A percentile compares a stretch with the other conserved stretches of the same genome.
Evolutionary conservation across 805 yeast genomes (phyloP).

Genomic region (Clavispora carvajalis): DNA sequence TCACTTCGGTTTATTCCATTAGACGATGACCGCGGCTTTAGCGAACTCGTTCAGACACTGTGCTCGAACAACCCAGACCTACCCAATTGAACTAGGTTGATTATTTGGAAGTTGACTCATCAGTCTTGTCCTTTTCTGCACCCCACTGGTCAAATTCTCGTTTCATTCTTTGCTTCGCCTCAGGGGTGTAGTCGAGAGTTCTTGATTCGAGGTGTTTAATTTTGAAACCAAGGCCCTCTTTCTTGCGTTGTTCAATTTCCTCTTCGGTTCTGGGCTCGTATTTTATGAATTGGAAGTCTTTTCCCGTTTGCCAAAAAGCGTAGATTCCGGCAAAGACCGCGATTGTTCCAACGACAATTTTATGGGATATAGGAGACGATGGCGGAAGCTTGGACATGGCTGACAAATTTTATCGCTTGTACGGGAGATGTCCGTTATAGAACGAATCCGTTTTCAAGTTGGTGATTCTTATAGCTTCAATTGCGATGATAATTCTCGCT

Average conservation of each 20-base stretch:
- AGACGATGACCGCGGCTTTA: no score
- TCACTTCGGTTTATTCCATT: no score
- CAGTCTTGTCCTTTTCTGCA: not conserved
- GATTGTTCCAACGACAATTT: conserved; percentile 32
- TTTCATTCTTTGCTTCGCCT: conserved; percentile 32
- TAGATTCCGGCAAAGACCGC: conserved; percentile 32
- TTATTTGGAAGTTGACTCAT: not conserved
- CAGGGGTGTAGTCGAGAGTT: conserved; percentile 39
- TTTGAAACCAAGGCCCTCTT: conserved; percentile 25
- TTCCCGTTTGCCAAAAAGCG: conserved; percentile 30
- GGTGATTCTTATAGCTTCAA: no score
- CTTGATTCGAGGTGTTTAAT: conserved; percentile 29
- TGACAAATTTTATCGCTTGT: no score
- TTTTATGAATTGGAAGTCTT: conserved; percentile 36
- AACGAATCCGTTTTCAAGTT: no score
- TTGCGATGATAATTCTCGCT: no score
- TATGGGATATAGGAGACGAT: conserved; percentile 30
- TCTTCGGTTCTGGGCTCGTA: conserved; percentile 34
- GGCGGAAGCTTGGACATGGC: conserved; percentile 20
- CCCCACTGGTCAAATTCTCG: conserved; percentile 18
- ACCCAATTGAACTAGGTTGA: no score
- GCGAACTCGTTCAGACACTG: no score
- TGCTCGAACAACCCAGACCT: no score
- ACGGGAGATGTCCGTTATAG: no score
- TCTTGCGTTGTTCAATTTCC: conserved; percentile 33